Conservation (phyloP, 2,329 filamentous ascomycete species). For the Fusarium graminum region DNA sequence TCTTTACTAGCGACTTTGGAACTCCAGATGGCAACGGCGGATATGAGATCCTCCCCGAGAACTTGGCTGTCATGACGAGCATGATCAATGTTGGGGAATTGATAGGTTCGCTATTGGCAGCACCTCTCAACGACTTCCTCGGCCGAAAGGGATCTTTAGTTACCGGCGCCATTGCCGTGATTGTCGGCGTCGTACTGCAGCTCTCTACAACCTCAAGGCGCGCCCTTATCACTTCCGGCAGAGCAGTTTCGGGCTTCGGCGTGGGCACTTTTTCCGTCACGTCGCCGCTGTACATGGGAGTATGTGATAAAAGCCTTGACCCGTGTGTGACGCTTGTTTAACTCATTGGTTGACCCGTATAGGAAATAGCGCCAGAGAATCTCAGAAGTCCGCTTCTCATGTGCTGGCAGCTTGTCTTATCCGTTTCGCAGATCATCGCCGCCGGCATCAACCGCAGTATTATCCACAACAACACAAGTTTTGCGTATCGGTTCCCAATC, state of each 20-base stretch:
- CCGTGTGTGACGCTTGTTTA: not conserved
- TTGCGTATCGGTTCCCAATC: slow-evolving; percentile 54
- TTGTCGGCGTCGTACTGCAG: slow-evolving; percentile 47
- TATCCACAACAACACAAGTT: slow-evolving; percentile 48
- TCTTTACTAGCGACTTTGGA: slow-evolving; percentile 54
- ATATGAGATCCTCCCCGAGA: slow-evolving; percentile 48
- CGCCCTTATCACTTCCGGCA: slow-evolving; percentile 44
- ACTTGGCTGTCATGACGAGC: slow-evolving; percentile 52
- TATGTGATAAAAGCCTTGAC: slow-evolving; percentile 26
- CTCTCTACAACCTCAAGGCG: slow-evolving; percentile 44
- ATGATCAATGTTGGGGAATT: slow-evolving; percentile 58
- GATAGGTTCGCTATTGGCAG: slow-evolving; percentile 53
- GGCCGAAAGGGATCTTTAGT: slow-evolving; percentile 53
- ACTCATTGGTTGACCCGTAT: not conserved
- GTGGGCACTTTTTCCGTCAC: slow-evolving; percentile 57
- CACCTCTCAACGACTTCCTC: slow-evolving; percentile 54
- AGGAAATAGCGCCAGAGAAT: slow-evolving; percentile 51
- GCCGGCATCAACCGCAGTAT: slow-evolving; percentile 51
- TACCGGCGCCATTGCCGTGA: slow-evolving; percentile 47
- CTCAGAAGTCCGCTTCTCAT: slow-evolving; percentile 54
- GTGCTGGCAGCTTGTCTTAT: slow-evolving; percentile 57
- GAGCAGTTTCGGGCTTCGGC: slow-evolving; percentile 41
- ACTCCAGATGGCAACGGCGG: slow-evolving; percentile 45
- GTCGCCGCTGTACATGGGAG: slow-evolving; percentile 55
- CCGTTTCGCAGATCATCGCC: slow-evolving; percentile 55